phyloP scores from a whole-genome alignment of 805 yeast genomes.

The Lipomyces oligophaga region DNA sequence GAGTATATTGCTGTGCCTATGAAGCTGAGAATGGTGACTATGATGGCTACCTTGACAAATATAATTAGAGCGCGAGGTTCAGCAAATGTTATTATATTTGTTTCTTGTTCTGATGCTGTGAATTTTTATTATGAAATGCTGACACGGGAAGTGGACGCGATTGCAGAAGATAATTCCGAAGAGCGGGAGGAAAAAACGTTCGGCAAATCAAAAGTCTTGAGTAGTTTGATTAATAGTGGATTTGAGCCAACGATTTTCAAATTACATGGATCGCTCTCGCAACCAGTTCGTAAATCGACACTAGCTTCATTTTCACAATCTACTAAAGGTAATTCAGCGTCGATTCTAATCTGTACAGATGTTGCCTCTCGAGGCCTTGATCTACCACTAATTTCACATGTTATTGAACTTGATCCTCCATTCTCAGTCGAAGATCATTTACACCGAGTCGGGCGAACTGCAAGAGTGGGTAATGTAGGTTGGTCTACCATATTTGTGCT shows the following conservation, averaged over 20 bases:
- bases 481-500: conserved; percentile 70
- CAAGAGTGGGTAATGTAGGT: conserved; percentile 92
- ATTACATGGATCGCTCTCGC: conserved; percentile 87
- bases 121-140: conserved; percentile 83
- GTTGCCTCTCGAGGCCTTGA: conserved; percentile 97
- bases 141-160: conserved; percentile 47
- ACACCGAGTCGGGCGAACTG: conserved; percentile 96
- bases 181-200: conserved; percentile 22
- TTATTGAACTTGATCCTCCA: conserved; percentile 93
- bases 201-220: conserved; percentile 7
- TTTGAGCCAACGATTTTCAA: conserved; percentile 53
- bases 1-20: conserved; percentile 85
- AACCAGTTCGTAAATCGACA: conserved; percentile 76
- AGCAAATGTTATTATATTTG: conserved; percentile 59
- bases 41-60: conserved; percentile 61
- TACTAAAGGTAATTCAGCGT: conserved; percentile 32
- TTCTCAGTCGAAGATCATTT: conserved; percentile 90
- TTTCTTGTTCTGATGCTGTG: conserved; percentile 95
- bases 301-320: conserved; percentile 50
- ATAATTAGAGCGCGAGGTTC: conserved; percentile 39
- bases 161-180: conserved; percentile 36
- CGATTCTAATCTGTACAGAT: conserved; percentile 87
- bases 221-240: conserved; percentile 25
- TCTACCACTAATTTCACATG: conserved; percentile 77
- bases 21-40: conserved; percentile 77